phyloP scores from a whole-genome alignment of 805 yeast genomes.

The Lachancea fermentati region DNA sequence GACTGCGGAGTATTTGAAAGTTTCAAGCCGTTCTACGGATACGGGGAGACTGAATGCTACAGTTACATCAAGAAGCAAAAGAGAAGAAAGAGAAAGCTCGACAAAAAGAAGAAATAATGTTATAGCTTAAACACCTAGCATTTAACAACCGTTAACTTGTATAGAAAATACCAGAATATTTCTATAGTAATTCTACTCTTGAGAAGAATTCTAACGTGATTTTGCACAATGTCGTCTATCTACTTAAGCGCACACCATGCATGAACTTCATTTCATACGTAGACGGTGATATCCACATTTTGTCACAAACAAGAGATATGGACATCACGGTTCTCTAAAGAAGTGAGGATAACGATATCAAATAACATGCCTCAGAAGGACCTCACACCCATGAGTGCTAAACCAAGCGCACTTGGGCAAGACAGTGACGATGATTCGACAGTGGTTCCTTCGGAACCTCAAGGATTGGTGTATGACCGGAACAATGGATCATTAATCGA shows the following conservation, averaged over 20 bases:
- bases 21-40: constrained; percentile 83
- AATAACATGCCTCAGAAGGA: constrained; percentile 5
- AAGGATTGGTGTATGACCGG: constrained; percentile 2
- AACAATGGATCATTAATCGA: constrained; percentile 2
- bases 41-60: constrained; percentile 49
- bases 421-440: constrained; percentile 12
- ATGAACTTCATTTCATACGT: too few species aligned
- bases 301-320: not conserved
- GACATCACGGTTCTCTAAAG: not conserved
- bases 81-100: constrained; percentile 27
- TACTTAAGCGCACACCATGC: too few species aligned
- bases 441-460: constrained; percentile 5
- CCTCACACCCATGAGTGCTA: not conserved
- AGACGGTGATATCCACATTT: not conserved
- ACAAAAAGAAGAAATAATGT: constrained; percentile 15
- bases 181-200: not conserved
- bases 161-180: constrained; percentile 3
- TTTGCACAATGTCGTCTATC: too few species aligned
- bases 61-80: constrained; percentile 29
- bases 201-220: not conserved
- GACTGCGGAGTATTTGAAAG: constrained; percentile 93
- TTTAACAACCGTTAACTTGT: not conserved
- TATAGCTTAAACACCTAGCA: not conserved
- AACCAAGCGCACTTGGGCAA: constrained; percentile 3
- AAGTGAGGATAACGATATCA: not conserved